Evolutionary conservation across 495 filamentous ascomycete species (phyloP).

Genomic region (Aspergillus avenaceus): DNA sequence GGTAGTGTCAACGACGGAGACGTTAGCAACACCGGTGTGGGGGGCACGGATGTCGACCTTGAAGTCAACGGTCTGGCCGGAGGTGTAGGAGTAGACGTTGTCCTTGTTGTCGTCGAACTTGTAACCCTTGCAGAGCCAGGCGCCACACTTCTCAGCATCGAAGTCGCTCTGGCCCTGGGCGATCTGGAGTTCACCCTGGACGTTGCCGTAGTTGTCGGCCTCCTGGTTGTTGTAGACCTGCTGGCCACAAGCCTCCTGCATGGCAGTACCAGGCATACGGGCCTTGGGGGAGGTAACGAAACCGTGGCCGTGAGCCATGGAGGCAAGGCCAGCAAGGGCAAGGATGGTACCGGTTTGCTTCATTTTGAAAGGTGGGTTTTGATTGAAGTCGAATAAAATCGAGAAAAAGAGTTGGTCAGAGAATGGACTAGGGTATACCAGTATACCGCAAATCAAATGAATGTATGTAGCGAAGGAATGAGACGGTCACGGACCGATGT

Average conservation of each 20-base stretch:
- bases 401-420: conserved; percentile 12
- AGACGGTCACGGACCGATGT: conserved; percentile 32
- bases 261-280: conserved; percentile 58
- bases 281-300: conserved; percentile 54
- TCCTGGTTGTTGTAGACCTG: conserved; percentile 58
- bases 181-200: conserved; percentile 61
- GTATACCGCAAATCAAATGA: conserved; percentile 25
- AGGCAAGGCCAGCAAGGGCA: conserved; percentile 44
- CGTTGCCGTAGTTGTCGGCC: conserved; percentile 62
- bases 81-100: conserved; percentile 57
- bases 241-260: conserved; percentile 56
- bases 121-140: conserved; percentile 69
- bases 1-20: conserved; percentile 62
- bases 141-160: conserved; percentile 55
- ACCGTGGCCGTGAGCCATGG: conserved; percentile 57
- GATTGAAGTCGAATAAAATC: background rate
- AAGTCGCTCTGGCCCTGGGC: conserved; percentile 53
- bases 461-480: conserved; percentile 21
- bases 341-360: conserved; percentile 28
- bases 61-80: conserved; percentile 57
- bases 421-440: conserved; percentile 33
- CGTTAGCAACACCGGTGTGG: conserved; percentile 64
- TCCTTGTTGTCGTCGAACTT: conserved; percentile 67
- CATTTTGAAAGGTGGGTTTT: conserved; percentile 27
- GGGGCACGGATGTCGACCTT: conserved; percentile 58